Evolutionary conservation across 768 basidiomycete species (phyloP), one percentile per base, ranked within the genome.

Genomic region (Amanita fuliginea): DNA sequence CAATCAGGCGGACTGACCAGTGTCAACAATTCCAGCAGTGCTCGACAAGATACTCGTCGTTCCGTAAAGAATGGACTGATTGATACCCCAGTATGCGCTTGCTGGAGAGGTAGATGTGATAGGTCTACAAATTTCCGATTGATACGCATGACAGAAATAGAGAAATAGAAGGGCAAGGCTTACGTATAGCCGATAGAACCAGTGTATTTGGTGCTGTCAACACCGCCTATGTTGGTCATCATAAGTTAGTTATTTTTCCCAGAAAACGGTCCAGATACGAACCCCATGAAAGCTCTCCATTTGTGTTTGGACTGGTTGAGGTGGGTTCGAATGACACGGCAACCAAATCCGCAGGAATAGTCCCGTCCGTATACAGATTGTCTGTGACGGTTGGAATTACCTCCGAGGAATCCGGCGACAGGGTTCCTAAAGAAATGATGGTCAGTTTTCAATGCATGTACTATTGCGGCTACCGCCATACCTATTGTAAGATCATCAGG

Each of bases 11-110:
- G 14, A 47, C 59, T 28, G 51, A 68, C 72, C 77, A 16, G 79
- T 80, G 57, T 80, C 79, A 42, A 81, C 77, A 51, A 82, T 77
- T 52, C 80, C 80, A 35, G 76, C 73, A 32, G 70, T 73, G 47
- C 48, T 61, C 6, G 64, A 34, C 51, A 81, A 61, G 44, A 80
- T 77, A 21, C 64, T 72, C 11, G 64, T 57, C 3, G 35, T 13
- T 9, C 78, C 77, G 52, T 78, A 80, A n/a, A 64, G 65, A 52
- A 81, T 67, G 51, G 69, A 68, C 62, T 81, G 70, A 57, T 78
- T 65, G 53, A 82, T 77, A 35, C 80, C 80, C 80, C 80, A 81
- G 69, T 69, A 80, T 28, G 62, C 55, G 47, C 53, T 62, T 32
- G 76, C 68, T 30, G 79, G 80, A 22, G 46, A 57, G 4, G 71